Evolutionary conservation across 352 stramenopile genomes (phyloP), one percentile per base, ranked within the genome.

Genomic region (Thraustochytrium aureum): DNA sequence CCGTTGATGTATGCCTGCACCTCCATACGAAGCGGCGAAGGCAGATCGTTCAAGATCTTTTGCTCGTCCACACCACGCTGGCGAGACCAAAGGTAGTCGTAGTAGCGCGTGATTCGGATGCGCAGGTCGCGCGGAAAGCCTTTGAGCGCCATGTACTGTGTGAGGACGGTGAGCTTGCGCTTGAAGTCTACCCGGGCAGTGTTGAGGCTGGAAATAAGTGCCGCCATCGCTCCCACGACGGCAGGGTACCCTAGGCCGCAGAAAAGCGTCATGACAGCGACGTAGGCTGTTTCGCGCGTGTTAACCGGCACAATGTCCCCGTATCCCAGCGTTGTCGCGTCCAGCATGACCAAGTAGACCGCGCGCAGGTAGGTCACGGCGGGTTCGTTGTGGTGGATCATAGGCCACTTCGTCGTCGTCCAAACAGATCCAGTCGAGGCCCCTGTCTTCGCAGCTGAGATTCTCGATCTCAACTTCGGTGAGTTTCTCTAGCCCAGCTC

Each of bases 271-370:
- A 79, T 83, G 20, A 86, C 37, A n/a, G 74, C 74, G 7, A 84
- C 64, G 20, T 81, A 76, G 4, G 56, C 72, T 14, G 75, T 83
- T 38, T 62, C 72, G n/a, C 26, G 60, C 6, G 60, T 79, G 14
- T 64, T 86, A 20, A 64, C 37, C 14, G 83, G 83, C 6, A 84
- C 33, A 14, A 83, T 35, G 59, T 86, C 83, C 5, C 83, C 83
- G 62, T 86, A 86, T 5, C 83, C 83, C 0, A 85, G 81, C 1
- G 83, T 86, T 3, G 83, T 84, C 74, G 84, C 83, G 14, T 82
- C 73, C n/a, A 86, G 81, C 1, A 86, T 30, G 2, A 81, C 60
- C 47, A 86, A 86, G 33, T 85, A 86, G 39, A 84, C 74, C 26
- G 74, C 59, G 17, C 75, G 61, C 32, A 82, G 37, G 32, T 82